Conservation (phyloP, 768 basidiomycete species). For the Asterophora parasitica region DNA sequence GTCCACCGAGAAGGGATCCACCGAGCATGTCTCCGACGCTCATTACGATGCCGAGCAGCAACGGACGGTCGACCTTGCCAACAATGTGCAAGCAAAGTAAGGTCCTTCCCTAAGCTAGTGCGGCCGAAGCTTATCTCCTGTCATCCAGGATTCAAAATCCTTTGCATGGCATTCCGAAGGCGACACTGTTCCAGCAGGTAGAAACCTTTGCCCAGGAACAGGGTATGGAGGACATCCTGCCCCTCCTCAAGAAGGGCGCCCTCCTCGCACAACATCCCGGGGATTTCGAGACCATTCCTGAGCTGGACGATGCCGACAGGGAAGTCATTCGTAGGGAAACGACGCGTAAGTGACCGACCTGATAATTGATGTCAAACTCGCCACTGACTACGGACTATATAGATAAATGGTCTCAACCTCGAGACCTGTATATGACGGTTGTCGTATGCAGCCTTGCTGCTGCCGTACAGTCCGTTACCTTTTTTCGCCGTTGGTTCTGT, state of each 20-base stretch:
- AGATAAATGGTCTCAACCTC: constrained; percentile 48
- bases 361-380: too few relatives aligned
- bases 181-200: constrained; percentile 55
- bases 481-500: neutral
- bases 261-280: constrained; percentile 65
- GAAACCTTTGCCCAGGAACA: constrained; percentile 53
- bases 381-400: neutral
- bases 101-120: constrained; percentile 5
- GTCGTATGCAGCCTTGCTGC: constrained; percentile 66
- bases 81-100: constrained; percentile 40
- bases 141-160: constrained; percentile 39
- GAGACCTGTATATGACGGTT: constrained; percentile 38
- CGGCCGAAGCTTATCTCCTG: neutral
- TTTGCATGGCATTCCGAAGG: constrained; percentile 52
- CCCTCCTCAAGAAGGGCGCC: constrained; percentile 63
- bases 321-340: constrained; percentile 40
- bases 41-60: constrained; percentile 24
- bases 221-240: constrained; percentile 38
- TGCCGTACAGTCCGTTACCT: constrained; percentile 65
- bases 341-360: constrained; percentile 29
- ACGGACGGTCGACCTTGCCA: constrained; percentile 26
- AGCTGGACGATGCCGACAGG: constrained; percentile 34
- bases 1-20: constrained; percentile 18
- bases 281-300: constrained; percentile 37
- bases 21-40: constrained; percentile 16